Evolutionary conservation across 176 grass and related monocot genomes (phyloP), one percentile per base, ranked within the genome.

Genomic region (Puccinellia tenuiflora): DNA sequence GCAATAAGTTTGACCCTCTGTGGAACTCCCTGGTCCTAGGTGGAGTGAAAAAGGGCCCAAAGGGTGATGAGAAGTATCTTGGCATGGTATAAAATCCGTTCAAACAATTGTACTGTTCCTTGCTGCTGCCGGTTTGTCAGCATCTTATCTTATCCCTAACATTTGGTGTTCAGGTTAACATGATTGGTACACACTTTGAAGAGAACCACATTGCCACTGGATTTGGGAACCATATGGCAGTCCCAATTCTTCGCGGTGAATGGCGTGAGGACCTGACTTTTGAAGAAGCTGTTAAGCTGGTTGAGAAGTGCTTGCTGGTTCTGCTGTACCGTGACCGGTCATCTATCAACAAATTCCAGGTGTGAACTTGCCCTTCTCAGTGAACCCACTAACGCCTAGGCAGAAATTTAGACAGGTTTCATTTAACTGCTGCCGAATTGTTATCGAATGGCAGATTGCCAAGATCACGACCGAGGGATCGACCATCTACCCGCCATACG

Each of bases 301-400:
- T 99, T 82, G 97, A 99, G 83, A 99, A 99, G 85, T 99, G 97
- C 51, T 88, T 99, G 86, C 68, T 94, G 60, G 97, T 99, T 40
- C 87, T 99, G 33, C 84, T 99, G 86, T 99, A 99, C 88, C 97
- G 97, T 83, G 97, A 99, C 79, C 83, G 93, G 38, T 94, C 97
- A 84, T 78, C 97, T 70, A 99, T 99, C 61, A 99, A 99, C 86
- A 99, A 96, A 78, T 99, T 99, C 83, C 97, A 99, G 97, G 97
- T 99, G 78, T 38, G 30, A 87, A 34, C 72, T 12, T 55, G 18
- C 28, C 6, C 8, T n/a, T n/a, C n/a, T 31, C 42, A 34, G 22
- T 54, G 38, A 64, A 50, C 35, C 68, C 60, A 16, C 20, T 46
- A 7, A 51, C 12, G 13, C 75, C 8, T 54, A 26, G 34, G 26